Evolutionary conservation across 1,284 basidiomycete species (phyloP), one percentile per base, ranked within the genome.

Genomic region (Clitocybe nebularis): DNA sequence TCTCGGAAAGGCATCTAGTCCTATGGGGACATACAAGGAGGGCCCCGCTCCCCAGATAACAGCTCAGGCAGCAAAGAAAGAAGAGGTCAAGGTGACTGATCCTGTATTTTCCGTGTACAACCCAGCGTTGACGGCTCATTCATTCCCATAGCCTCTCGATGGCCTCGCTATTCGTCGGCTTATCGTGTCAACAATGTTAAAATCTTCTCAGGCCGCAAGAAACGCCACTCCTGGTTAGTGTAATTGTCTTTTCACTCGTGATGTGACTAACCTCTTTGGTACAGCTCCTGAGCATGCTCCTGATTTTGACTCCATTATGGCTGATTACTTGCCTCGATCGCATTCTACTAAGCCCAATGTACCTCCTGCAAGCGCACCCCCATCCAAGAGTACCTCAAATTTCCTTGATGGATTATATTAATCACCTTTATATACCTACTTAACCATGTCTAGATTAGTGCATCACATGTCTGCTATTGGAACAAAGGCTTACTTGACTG

Each of bases 1-100:
- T 59, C 69, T 93, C 9, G 91, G 91, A 23, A 82, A 84, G 61
- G 85, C 89, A 7, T 90, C 83, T 33, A 75, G 80, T 9, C 88
- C 89, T 1, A 73, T 79, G 14, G 89, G 88, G 43, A 89, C 88
- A 13, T 83, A 77, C 63, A 81, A 80, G 55, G 69, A 72, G 45
- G 52, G 57, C 19, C 55, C 64, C 16, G 49, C 63, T 1, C 62
- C 63, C 17, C 52, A 60, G 39, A 63, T 60, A 38, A 57, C 58
- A 4, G 52, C 51, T 8, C 57, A 56, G 39, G 41, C 39, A 6
- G 48, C 49, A 43, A 64, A 66, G 52, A 63, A 66, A 45, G 66
- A 62, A 45, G 63, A 67, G 38, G 46, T 52, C 43, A 71, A 72
- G 59, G 68, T 64, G 50, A 33, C 44, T 41, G 7, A 28, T 8